Conservation (phyloP, 805 yeast genomes). For the Zygoascus ofunaensis region DNA sequence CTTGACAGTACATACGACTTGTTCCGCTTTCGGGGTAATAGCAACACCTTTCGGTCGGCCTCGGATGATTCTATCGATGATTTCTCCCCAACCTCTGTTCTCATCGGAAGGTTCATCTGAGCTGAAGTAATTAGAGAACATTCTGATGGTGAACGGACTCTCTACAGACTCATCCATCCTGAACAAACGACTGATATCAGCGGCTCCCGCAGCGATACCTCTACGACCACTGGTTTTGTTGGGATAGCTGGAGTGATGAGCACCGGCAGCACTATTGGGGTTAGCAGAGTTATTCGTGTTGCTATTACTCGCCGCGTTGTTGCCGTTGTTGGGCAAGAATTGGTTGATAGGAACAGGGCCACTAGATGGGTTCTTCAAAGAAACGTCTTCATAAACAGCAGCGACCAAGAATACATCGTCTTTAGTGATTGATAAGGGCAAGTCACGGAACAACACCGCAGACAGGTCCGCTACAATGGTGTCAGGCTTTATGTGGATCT, state of each 20-base stretch:
- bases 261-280: conserved; percentile 12
- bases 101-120: conserved; percentile 33
- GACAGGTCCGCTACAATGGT: conserved; percentile 59
- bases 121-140: conserved; percentile 61
- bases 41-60: conserved; percentile 68
- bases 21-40: conserved; percentile 71
- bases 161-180: conserved; percentile 55
- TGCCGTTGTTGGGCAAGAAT: background rate
- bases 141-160: conserved; percentile 58
- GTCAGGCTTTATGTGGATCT: conserved; percentile 52
- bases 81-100: conserved; percentile 84
- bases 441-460: conserved; percentile 70
- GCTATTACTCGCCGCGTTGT: too few species aligned
- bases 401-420: conserved; percentile 70
- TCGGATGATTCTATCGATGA: conserved; percentile 64
- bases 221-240: conserved; percentile 38
- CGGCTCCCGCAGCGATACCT: conserved; percentile 83
- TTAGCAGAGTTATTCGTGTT: conserved; percentile 9
- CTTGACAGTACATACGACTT: conserved; percentile 58
- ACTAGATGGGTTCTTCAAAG: conserved; percentile 25
- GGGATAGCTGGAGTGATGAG: conserved; percentile 5
- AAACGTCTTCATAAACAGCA: conserved; percentile 60
- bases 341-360: conserved; percentile 6
- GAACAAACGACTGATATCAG: conserved; percentile 73
- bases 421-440: conserved; percentile 51